Conservation (phyloP, 169 alveolate genomes). For the Cyclospora cayetanensis region DNA sequence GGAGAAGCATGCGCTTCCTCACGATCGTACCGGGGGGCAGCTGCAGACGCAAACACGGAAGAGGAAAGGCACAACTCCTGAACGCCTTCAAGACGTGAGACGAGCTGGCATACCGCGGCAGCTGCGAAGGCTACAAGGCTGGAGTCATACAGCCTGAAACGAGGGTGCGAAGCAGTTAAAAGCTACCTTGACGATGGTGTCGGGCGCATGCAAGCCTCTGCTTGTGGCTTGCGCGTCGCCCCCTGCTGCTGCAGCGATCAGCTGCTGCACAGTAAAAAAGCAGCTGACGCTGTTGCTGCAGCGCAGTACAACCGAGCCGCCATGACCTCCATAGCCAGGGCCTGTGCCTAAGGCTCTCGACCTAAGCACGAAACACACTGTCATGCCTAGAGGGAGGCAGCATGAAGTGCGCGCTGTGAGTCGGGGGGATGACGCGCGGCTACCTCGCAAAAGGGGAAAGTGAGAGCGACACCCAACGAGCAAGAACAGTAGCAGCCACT, state of each 20-base stretch:
- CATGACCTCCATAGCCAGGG: conserved; percentile 76
- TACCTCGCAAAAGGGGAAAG: too few species aligned
- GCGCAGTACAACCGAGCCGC: conserved; percentile 65
- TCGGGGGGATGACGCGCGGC: too few species aligned
- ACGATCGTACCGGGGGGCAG: conserved; percentile 75
- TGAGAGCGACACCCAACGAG: too few species aligned
- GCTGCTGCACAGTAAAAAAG: conserved; percentile 24
- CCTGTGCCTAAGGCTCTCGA: conserved; percentile 16
- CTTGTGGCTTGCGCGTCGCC: conserved; percentile 58
- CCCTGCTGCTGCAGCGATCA: conserved; percentile 55
- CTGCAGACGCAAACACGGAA: conserved; percentile 19
- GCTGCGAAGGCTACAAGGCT: too few species aligned
- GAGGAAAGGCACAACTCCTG: too few species aligned
- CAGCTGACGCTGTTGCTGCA: background rate
- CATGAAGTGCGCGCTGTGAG: too few species aligned
- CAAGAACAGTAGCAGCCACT: too few species aligned
- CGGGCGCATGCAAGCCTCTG: conserved; percentile 64
- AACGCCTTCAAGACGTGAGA: too few species aligned
- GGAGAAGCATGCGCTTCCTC: conserved; percentile 62
- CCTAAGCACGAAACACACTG: background rate
- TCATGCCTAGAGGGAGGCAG: too few species aligned
- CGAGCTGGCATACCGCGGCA: too few species aligned
- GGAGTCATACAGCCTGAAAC: too few species aligned
- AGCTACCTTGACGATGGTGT: conserved; percentile 28
- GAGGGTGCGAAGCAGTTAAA: too few species aligned